Evolutionary conservation across 495 filamentous ascomycete genomes (phyloP), one percentile per base, ranked within the genome.

Genomic region (Neurospora sp.): DNA sequence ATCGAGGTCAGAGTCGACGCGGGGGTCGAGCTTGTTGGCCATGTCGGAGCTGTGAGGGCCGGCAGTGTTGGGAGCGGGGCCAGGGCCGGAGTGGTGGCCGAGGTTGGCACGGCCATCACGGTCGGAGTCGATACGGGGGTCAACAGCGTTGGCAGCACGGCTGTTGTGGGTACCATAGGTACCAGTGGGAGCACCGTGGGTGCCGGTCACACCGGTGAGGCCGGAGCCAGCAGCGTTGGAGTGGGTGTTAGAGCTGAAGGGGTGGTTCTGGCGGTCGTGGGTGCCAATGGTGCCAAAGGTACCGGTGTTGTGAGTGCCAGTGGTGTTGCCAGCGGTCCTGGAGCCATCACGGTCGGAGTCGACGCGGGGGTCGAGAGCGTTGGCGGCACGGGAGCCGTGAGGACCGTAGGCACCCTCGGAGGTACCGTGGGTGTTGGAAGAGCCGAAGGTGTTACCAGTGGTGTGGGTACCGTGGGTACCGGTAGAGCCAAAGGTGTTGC

Each of bases 1-100:
- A 76, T 86, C 84, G 0, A 85, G 82, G 71, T 88, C 83, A 0
- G 81, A 84, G 76, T 88, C 86, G 69, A 88, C 84, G 40, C 86
- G 82, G 16, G 88, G 88, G 69, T 89, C 86, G 9, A 82, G 39
- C 80, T 88, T 89, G 82, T 89, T 87, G 71, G 81, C 72, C 37
- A 85, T 72, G 75, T 89, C 85, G 66, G 83, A 86, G 72, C 78
- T 81, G 80, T 90, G 86, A 12, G 86, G 85, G 12, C 88, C 88
- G n/a, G 84, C 82, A 0, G 81, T 88, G 71, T 83, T 80, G 48
- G 81, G 75, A 0, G 83, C 84, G 0, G 82, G 83, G 14, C 83
- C 83, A 8, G 83, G 80, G 0, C 78, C 78, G n/a, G 78, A 76
- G 54, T 27, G 27, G 27, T 1, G 54, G 71, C 74, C 71, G 44